These are phyloP conservation scores for Stylosanthes scabra DNA, from an alignment of 331 rosid species.

Conservation along the genomic window DNA sequence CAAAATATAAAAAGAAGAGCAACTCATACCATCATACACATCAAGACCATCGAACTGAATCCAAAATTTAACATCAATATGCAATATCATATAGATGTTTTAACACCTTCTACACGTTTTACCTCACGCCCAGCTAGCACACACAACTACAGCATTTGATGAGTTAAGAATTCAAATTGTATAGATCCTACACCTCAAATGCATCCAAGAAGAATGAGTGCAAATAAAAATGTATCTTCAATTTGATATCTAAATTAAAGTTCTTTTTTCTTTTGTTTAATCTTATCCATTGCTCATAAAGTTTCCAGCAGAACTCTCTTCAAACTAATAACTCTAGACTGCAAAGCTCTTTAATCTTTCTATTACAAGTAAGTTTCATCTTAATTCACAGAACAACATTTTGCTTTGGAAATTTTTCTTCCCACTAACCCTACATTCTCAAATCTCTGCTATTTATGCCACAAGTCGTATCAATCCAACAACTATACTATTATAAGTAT, in stretches of 20 bases:
- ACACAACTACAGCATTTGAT: too few relatives aligned
- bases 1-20: neutral
- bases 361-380: too few relatives aligned
- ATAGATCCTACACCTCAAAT: too few relatives aligned
- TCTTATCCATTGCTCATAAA: neutral
- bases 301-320: neutral
- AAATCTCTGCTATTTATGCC: neutral
- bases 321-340: neutral
- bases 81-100: neutral
- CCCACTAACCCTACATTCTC: slow-evolving; percentile 14
- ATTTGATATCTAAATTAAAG: too few relatives aligned
- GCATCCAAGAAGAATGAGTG: too few relatives aligned
- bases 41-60: neutral
- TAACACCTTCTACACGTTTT: too few relatives aligned
- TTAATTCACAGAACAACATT: neutral
- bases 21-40: neutral
- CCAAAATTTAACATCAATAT: neutral
- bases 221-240: neutral
- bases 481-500: neutral
- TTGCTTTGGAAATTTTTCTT: neutral
- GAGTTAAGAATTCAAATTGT: too few relatives aligned
- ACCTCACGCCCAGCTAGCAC: too few relatives aligned
- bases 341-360: too few relatives aligned
- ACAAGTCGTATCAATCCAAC: neutral
- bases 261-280: too few relatives aligned